Evolutionary conservation across 2,329 filamentous ascomycete genomes (phyloP).

Genomic region (Penicillium rolfsii): DNA sequence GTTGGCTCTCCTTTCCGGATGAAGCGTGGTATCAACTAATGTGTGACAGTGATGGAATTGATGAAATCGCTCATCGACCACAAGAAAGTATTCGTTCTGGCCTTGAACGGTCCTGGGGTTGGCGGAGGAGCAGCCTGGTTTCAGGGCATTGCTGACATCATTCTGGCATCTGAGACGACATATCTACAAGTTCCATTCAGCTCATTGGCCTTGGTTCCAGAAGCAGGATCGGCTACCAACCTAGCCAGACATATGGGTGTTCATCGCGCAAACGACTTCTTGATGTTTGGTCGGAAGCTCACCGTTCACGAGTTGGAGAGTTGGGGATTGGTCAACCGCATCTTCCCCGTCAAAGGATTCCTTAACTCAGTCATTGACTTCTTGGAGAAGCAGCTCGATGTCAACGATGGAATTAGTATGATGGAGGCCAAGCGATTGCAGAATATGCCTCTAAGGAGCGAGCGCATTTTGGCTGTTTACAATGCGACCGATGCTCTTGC

Average conservation of each 20-base stretch:
- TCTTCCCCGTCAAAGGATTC: slow-evolving; percentile 50
- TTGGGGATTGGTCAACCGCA: slow-evolving; percentile 52
- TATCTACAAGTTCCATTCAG: slow-evolving; percentile 56
- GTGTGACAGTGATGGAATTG: slow-evolving; percentile 32
- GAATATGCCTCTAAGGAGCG: slow-evolving; percentile 51
- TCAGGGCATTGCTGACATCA: slow-evolving; percentile 53
- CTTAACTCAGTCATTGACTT: slow-evolving; percentile 47
- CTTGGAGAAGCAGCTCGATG: slow-evolving; percentile 47
- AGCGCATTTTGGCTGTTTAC: slow-evolving; percentile 52
- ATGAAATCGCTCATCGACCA: slow-evolving; percentile 55
- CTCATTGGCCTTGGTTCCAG: slow-evolving; percentile 54
- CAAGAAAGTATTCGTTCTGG: slow-evolving; percentile 55
- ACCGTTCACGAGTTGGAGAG: slow-evolving; percentile 48
- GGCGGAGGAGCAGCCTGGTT: slow-evolving; percentile 58
- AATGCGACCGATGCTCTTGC: slow-evolving; percentile 54
- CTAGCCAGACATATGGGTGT: slow-evolving; percentile 55
- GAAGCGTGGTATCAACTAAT: slow-evolving; percentile 14
- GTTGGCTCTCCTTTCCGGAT: background rate
- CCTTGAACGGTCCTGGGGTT: slow-evolving; percentile 55
- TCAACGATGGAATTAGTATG: slow-evolving; percentile 58
- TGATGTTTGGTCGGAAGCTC: slow-evolving; percentile 56
- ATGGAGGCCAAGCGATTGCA: slow-evolving; percentile 57
- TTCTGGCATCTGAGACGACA: slow-evolving; percentile 49
- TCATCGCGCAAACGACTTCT: slow-evolving; percentile 56
- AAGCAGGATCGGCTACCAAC: slow-evolving; percentile 52